phyloP scores from a whole-genome alignment of 805 yeast species.

The Pichia heedii region DNA sequence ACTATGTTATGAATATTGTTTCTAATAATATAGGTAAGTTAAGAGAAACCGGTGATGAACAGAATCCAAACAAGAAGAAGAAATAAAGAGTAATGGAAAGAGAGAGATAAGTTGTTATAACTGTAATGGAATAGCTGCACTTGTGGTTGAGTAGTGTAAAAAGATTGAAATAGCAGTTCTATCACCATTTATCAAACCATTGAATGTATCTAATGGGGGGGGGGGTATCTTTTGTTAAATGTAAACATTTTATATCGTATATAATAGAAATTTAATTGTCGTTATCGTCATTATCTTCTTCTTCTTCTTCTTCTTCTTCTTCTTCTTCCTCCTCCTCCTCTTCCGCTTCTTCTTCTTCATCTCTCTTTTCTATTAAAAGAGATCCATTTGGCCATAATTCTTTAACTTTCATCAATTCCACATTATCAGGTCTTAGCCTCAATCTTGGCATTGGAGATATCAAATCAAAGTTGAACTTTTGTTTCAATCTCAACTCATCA shows the following conservation, averaged over 20 bases:
- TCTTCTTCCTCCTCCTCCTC: slow-evolving; percentile 11
- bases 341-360: slow-evolving; percentile 18
- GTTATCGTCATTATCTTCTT: not conserved
- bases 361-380: slow-evolving; percentile 23
- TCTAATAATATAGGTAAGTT: slow-evolving; percentile 31
- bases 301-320: slow-evolving; percentile 4
- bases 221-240: not conserved
- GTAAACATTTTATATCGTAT: not conserved
- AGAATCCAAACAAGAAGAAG: no score
- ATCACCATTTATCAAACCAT: no score
- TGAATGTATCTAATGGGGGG: no score
- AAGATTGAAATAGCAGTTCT: no score
- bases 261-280: slow-evolving; percentile 1
- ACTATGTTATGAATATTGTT: slow-evolving; percentile 57
- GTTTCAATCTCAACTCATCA: slow-evolving; percentile 19
- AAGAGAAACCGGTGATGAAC: slow-evolving; percentile 7
- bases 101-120: no score
- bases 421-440: slow-evolving; percentile 19
- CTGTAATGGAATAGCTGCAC: no score
- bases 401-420: slow-evolving; percentile 18
- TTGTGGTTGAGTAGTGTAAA: no score
- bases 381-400: slow-evolving; percentile 33
- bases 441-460: slow-evolving; percentile 30
- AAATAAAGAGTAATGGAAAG: no score
- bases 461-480: slow-evolving; percentile 25